phyloP scores from a whole-genome alignment of 2,329 filamentous ascomycete genomes.

The Cercospora sojina region DNA sequence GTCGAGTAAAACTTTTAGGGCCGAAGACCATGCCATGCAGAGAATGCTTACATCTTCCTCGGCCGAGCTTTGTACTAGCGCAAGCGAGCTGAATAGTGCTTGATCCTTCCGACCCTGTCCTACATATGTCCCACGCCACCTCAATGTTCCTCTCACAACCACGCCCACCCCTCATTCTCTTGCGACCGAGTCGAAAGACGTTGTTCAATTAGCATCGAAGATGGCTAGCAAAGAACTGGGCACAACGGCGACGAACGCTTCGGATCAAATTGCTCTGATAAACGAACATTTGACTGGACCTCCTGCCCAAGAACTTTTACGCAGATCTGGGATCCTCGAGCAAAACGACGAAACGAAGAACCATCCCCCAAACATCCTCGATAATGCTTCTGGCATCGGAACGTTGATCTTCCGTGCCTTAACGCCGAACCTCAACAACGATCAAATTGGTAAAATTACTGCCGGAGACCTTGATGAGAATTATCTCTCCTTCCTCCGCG shows the following conservation, averaged over 20 bases:
- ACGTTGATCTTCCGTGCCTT: neutral
- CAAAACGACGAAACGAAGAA: neutral
- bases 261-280: conserved; percentile 5
- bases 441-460: neutral
- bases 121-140: neutral
- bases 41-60: neutral
- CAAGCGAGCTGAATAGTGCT: neutral
- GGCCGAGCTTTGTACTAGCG: neutral
- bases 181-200: too few relatives aligned
- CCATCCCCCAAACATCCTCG: neutral
- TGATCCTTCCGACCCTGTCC: neutral
- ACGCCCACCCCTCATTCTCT: neutral
- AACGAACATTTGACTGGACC: conserved; percentile 2
- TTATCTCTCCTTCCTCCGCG: conserved; percentile 1
- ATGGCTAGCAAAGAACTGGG: neutral
- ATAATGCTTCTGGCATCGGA: conserved; percentile 6
- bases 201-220: neutral
- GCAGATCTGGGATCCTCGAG: neutral
- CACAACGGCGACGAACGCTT: conserved; percentile 5
- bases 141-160: neutral
- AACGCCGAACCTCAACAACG: neutral
- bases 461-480: conserved; percentile 3
- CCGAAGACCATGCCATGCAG: neutral
- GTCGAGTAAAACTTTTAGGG: neutral
- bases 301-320: conserved; percentile 3